phyloP scores from a whole-genome alignment of 139 green algal species.

The Nannochloris sp. region DNA sequence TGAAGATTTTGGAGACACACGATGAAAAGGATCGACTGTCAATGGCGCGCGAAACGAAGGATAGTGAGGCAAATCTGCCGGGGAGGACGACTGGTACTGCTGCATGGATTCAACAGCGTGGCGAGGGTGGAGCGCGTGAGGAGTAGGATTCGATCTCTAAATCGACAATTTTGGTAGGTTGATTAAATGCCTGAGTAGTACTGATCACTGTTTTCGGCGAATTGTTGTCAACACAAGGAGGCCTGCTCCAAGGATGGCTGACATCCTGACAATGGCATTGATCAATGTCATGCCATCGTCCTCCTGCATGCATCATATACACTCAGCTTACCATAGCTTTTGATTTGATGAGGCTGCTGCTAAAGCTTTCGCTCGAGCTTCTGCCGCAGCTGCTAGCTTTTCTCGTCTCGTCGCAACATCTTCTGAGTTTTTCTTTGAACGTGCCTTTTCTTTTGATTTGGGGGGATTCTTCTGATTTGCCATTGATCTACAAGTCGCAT shows the following conservation, averaged over 20 bases:
- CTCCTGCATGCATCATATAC: not conserved
- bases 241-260: constrained; percentile 15
- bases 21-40: not conserved
- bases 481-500: too few relatives aligned
- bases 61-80: constrained; percentile 12
- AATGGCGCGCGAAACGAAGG: not conserved
- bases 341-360: constrained; percentile 35
- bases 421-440: constrained; percentile 25
- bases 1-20: not conserved
- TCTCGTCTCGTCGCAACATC: constrained; percentile 41
- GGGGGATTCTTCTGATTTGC: not conserved
- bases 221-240: not conserved
- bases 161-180: too few relatives aligned
- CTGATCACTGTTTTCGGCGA: too few relatives aligned
- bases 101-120: constrained; percentile 25
- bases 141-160: too few relatives aligned
- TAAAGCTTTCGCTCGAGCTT: constrained; percentile 61
- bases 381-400: constrained; percentile 61
- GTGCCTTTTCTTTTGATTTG: not conserved
- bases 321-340: constrained; percentile 22
- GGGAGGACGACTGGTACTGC: constrained; percentile 28
- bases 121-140: constrained; percentile 18
- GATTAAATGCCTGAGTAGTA: too few relatives aligned
- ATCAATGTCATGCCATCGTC: not conserved
- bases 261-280: constrained; percentile 8